Conservation (phyloP, 768 basidiomycete genomes). For the Kwoniella europaea region DNA sequence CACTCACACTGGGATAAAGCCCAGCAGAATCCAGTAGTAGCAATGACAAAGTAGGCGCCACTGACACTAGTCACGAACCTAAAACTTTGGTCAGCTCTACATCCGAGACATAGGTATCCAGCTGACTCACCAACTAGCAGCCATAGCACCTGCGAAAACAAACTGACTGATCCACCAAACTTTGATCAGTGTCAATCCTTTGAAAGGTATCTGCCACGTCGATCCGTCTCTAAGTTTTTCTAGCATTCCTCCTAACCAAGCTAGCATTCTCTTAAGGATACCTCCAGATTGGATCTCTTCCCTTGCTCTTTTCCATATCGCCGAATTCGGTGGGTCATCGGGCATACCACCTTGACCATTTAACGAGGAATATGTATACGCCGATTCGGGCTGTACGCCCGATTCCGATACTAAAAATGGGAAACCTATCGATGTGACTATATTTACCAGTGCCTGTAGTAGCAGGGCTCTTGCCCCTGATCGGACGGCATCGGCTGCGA, state of each 20-base stretch:
- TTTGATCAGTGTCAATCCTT: conserved; percentile 54
- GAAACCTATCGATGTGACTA: conserved; percentile 70
- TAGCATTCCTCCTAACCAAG: conserved; percentile 10
- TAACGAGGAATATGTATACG: conserved; percentile 20
- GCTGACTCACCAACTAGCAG: conserved; percentile 73
- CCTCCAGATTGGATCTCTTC: conserved; percentile 28
- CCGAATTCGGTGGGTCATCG: conserved; percentile 19
- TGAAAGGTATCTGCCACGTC: conserved; percentile 49
- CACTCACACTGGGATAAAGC: conserved; percentile 76
- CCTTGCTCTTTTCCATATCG: conserved; percentile 29
- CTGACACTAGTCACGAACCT: conserved; percentile 74
- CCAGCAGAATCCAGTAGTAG: conserved; percentile 87
- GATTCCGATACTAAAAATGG: conserved; percentile 66
- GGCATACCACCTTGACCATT: conserved; percentile 20
- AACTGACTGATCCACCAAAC: conserved; percentile 80
- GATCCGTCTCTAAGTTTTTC: conserved; percentile 22
- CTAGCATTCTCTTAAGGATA: conserved; percentile 12
- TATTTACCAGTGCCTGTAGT: conserved; percentile 71
- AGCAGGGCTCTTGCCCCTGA: conserved; percentile 84
- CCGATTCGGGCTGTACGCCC: conserved; percentile 35
- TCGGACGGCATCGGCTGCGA: conserved; percentile 69
- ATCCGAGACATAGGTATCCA: conserved; percentile 31
- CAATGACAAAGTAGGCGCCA: conserved; percentile 76
- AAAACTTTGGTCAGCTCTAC: conserved; percentile 19
- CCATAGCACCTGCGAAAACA: conserved; percentile 76